Percentiles rank a stretch among this genome's conserved stretches.
Conservation (phyloP, 2,329 filamentous ascomycete species). For the Teratosphaeria nubilosa region DNA sequence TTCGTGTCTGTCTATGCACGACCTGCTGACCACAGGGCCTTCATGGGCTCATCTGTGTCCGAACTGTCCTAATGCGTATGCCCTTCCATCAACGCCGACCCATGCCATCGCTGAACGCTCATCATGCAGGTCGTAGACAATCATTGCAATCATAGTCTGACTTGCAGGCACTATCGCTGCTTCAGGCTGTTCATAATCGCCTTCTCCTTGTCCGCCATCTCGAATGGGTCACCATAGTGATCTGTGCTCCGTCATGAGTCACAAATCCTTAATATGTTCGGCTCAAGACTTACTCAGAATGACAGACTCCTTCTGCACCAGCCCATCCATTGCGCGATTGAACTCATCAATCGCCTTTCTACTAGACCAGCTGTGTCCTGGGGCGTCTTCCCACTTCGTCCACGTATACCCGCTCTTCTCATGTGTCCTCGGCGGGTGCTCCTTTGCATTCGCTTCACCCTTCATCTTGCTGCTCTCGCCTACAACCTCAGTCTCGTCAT, state of each 20-base stretch:
- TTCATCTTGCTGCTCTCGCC: slow-evolving; percentile 12
- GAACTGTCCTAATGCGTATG: not conserved
- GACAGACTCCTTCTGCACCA: slow-evolving; percentile 40
- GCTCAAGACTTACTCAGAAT: slow-evolving; percentile 20
- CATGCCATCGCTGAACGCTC: not conserved
- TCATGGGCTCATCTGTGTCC: not conserved
- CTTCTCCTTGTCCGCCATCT: slow-evolving; percentile 24
- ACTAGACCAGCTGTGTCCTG: slow-evolving; percentile 44
- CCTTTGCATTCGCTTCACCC: slow-evolving; percentile 5
- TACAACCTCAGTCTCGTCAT: slow-evolving; percentile 4
- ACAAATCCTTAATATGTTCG: not conserved
- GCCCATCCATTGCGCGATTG: slow-evolving; percentile 37
- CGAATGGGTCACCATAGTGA: slow-evolving; percentile 26
- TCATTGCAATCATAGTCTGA: not conserved
- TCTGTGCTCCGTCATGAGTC: slow-evolving; percentile 9
- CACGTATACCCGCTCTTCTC: slow-evolving; percentile 23
- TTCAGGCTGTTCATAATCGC: slow-evolving; percentile 10
- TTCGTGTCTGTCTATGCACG: not conserved
- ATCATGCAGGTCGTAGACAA: not conserved
- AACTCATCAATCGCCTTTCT: slow-evolving; percentile 49
- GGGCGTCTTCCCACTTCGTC: slow-evolving; percentile 30
- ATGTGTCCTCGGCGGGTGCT: slow-evolving; percentile 18
- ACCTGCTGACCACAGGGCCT: not conserved
- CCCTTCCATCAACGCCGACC: not conserved
- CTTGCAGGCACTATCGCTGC: slow-evolving; percentile 1